phyloP scores from a whole-genome alignment of 805 yeast species.

The Yarrowia divulgata region DNA sequence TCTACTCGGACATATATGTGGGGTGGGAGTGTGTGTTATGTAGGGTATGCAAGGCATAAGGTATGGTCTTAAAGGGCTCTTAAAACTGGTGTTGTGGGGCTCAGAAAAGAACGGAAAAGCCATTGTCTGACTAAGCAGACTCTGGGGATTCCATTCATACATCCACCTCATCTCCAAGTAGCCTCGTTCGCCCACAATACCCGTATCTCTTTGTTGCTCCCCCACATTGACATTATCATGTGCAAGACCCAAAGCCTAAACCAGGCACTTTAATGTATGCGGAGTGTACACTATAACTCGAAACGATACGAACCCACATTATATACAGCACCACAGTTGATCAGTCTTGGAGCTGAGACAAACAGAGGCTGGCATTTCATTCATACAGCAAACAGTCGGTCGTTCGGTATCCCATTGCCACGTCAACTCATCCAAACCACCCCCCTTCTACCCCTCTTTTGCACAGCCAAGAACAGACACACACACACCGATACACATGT shows the following conservation, averaged over 20 bases:
- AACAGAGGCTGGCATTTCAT: too few relatives aligned
- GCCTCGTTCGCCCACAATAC: neutral
- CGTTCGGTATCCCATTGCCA: too few relatives aligned
- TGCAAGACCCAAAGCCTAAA: slow-evolving; percentile 5
- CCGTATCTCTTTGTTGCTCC: slow-evolving; percentile 10
- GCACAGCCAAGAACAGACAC: neutral
- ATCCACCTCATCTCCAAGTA: neutral
- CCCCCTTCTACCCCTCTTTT: neutral
- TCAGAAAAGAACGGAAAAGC: neutral
- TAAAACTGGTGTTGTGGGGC: too few relatives aligned
- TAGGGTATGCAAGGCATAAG: neutral
- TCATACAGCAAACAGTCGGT: too few relatives aligned
- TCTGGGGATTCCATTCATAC: neutral
- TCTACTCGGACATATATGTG: neutral
- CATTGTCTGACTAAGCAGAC: neutral
- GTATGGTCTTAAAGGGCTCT: too few relatives aligned
- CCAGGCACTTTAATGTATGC: neutral
- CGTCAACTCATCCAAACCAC: neutral
- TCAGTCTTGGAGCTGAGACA: neutral
- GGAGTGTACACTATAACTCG: neutral
- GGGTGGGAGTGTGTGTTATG: slow-evolving; percentile 2
- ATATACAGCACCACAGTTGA: neutral
- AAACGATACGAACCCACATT: neutral
- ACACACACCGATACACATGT: neutral
- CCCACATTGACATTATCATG: slow-evolving; percentile 34